Conservation (phyloP, 1,284 basidiomycete genomes). For the Athelia sp. region DNA sequence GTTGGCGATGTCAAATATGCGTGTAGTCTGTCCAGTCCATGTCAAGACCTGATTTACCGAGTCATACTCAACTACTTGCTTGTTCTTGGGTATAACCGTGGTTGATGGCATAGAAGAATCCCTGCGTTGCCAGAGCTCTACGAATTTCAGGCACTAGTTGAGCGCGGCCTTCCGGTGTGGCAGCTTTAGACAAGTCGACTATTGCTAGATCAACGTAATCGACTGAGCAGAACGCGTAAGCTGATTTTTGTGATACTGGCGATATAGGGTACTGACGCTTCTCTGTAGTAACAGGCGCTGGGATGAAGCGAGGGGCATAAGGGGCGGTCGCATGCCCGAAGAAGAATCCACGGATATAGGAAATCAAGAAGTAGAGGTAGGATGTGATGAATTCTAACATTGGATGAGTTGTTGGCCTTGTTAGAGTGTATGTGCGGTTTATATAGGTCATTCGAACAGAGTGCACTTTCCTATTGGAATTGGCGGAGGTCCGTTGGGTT, state of each 20-base stretch:
- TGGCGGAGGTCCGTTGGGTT: too few species aligned
- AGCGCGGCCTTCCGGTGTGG: conserved; percentile 30
- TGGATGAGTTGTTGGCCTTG: too few species aligned
- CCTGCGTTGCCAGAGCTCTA: conserved; percentile 37
- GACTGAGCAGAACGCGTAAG: conserved; percentile 18
- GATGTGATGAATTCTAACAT: too few species aligned
- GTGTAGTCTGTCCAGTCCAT: conserved; percentile 11
- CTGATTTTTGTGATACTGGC: not conserved
- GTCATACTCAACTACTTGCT: conserved; percentile 6
- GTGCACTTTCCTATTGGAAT: too few species aligned
- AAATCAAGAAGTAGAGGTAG: not conserved
- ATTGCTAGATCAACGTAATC: conserved; percentile 41
- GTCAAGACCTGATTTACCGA: not conserved
- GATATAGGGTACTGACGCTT: conserved; percentile 24
- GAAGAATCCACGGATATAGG: not conserved
- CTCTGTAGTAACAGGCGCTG: conserved; percentile 27
- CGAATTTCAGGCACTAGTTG: conserved; percentile 32
- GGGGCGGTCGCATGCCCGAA: not conserved
- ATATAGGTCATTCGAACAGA: too few species aligned
- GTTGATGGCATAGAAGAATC: conserved; percentile 36
- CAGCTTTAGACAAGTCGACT: conserved; percentile 36
- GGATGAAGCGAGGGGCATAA: conserved; percentile 29
- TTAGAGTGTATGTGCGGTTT: too few species aligned
- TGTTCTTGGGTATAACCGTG: conserved; percentile 26
- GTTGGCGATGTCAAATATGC: conserved; percentile 33